Percentiles rank a stretch among this genome's conserved stretches.
These are phyloP conservation scores for Gnomoniopsis smithogilvyi DNA, from an alignment of 2,329 filamentous ascomycete genomes.

Conservation along the genomic window DNA sequence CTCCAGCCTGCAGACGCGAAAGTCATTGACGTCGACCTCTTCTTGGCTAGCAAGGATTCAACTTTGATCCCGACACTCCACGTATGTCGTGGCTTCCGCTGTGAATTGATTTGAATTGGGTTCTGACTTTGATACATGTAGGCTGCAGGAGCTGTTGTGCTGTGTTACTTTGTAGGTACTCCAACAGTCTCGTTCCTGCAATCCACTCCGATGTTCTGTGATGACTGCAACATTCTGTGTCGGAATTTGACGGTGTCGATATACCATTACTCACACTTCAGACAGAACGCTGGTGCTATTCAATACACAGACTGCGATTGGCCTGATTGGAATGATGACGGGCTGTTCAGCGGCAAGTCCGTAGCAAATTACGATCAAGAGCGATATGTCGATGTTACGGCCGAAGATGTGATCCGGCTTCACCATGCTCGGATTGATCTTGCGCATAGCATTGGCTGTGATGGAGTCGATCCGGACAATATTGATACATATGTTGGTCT, in stretches of 20 bases:
- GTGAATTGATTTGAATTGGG: too few relatives aligned
- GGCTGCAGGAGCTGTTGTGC: constrained; percentile 4
- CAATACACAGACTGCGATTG: constrained; percentile 12
- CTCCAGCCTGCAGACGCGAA: constrained; percentile 12
- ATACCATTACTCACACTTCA: not conserved
- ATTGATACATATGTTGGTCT: constrained; percentile 11
- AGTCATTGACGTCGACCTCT: constrained; percentile 14
- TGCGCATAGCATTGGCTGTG: constrained; percentile 13
- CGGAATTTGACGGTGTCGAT: not conserved
- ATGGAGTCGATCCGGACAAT: constrained; percentile 15
- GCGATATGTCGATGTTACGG: constrained; percentile 12
- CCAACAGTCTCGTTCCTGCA: not conserved
- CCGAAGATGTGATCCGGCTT: not conserved
- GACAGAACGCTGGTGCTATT: not conserved
- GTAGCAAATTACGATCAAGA: constrained; percentile 11
- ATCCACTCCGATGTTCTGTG: not conserved
- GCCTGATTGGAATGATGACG: not conserved
- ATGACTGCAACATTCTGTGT: too few relatives aligned
- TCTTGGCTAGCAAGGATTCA: constrained; percentile 12
- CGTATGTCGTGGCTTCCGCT: not conserved
- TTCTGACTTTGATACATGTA: not conserved
- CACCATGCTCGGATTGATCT: constrained; percentile 12
- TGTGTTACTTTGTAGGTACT: constrained; percentile 12
- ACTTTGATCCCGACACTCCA: constrained; percentile 10
- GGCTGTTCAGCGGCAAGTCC: constrained; percentile 4